Percentiles rank a stretch among this genome's conserved stretches.
phyloP scores from a whole-genome alignment of 352 stramenopile species.

The Phytophthora capsici region DNA sequence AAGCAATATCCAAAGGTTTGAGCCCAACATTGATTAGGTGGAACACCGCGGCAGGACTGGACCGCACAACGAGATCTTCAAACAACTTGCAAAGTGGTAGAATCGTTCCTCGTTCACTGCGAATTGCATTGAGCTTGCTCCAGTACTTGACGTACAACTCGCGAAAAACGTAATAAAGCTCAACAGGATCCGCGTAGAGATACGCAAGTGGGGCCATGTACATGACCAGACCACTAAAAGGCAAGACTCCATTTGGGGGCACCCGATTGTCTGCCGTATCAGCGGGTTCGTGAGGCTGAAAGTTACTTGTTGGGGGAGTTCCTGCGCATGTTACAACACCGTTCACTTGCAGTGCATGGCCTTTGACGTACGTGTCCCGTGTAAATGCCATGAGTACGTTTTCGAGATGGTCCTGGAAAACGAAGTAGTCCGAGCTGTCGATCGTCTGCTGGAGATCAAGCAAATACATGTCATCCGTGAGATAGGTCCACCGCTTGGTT shows the following conservation, averaged over 20 bases:
- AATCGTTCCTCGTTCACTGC: conserved; percentile 59
- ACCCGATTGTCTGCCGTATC: conserved; percentile 30
- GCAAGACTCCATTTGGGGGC: conserved; percentile 73
- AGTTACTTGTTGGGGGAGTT: not conserved
- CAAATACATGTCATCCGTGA: conserved; percentile 83
- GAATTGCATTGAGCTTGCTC: conserved; percentile 78
- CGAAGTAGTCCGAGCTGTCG: conserved; percentile 83
- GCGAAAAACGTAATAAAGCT: conserved; percentile 81
- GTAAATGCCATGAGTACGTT: conserved; percentile 79
- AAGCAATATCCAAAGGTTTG: conserved; percentile 71
- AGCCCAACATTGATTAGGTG: conserved; percentile 69
- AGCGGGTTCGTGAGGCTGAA: not conserved
- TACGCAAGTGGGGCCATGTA: conserved; percentile 78
- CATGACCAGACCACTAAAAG: conserved; percentile 77
- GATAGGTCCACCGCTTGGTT: conserved; percentile 46
- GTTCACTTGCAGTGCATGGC: conserved; percentile 58
- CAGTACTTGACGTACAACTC: conserved; percentile 83
- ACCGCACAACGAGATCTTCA: conserved; percentile 64
- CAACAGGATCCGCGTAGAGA: conserved; percentile 64
- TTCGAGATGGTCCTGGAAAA: conserved; percentile 81
- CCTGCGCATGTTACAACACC: conserved; percentile 38
- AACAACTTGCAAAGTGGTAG: conserved; percentile 79
- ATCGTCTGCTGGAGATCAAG: conserved; percentile 82
- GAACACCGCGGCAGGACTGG: conserved; percentile 57
- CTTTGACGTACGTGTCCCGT: conserved; percentile 55